Evolutionary conservation across 352 stramenopile genomes (phyloP).

Genomic region (Phytophthora hybrid): DNA sequence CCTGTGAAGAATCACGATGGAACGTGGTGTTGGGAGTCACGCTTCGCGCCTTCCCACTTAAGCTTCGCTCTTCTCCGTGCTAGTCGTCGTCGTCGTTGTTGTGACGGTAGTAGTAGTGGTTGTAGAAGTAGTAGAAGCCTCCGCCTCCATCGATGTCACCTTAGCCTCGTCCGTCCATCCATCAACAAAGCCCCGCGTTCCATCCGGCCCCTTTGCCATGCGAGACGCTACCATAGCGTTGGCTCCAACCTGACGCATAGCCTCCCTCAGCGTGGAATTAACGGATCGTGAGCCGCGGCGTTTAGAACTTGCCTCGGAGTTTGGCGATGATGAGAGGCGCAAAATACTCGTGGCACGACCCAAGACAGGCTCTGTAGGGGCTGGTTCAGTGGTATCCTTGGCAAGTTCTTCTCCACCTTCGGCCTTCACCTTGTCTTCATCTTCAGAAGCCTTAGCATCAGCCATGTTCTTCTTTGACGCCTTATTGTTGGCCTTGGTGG

Average conservation of each 20-base stretch:
- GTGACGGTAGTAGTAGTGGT: slow-evolving; percentile 1
- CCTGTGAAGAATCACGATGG: slow-evolving; percentile 1
- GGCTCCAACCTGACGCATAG: slow-evolving; percentile 71
- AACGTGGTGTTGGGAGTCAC: slow-evolving; percentile 1
- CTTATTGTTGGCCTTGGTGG: slow-evolving; percentile 43
- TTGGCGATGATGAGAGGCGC: slow-evolving; percentile 43
- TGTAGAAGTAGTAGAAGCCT: not conserved
- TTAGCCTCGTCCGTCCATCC: slow-evolving; percentile 51
- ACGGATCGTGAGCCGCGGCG: slow-evolving; percentile 58
- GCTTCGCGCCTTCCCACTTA: slow-evolving; percentile 6
- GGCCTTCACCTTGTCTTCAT: slow-evolving; percentile 21
- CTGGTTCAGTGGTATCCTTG: not conserved
- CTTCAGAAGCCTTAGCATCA: slow-evolving; percentile 37
- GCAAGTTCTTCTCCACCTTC: slow-evolving; percentile 14
- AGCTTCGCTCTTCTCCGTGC: slow-evolving; percentile 20
- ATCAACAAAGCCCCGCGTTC: slow-evolving; percentile 68
- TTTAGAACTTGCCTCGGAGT: slow-evolving; percentile 23
- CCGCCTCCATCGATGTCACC: not conserved
- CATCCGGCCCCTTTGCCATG: slow-evolving; percentile 81
- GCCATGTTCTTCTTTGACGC: slow-evolving; percentile 3
- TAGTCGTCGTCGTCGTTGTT: slow-evolving; percentile 24
- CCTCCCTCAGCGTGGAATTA: slow-evolving; percentile 74
- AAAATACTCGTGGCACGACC: slow-evolving; percentile 64
- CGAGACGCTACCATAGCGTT: slow-evolving; percentile 66
- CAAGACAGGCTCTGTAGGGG: slow-evolving; percentile 18